Conservation (phyloP, 257 asterid species). For the Solanum arcanum region DNA sequence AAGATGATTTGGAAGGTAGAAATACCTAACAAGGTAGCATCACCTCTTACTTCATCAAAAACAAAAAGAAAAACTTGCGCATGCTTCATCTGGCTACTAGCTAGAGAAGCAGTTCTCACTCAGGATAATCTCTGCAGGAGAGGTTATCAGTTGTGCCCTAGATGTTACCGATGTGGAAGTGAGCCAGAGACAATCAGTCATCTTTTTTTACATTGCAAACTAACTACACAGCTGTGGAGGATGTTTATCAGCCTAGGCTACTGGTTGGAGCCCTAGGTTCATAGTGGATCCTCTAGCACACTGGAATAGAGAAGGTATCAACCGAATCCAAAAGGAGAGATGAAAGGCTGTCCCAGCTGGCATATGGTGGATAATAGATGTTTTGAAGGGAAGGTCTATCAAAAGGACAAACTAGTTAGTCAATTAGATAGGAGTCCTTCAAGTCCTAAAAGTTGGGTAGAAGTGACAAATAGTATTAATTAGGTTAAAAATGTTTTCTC, state of each 20-base stretch:
- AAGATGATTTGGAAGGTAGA: not conserved
- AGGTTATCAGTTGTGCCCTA: not conserved
- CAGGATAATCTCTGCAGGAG: not conserved
- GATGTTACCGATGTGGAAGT: not conserved
- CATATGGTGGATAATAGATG: not conserved
- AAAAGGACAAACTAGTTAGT: no score
- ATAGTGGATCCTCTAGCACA: not conserved
- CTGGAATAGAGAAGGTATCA: not conserved
- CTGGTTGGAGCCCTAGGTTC: not conserved
- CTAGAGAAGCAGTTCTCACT: not conserved
- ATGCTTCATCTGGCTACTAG: not conserved
- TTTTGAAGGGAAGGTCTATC: not conserved
- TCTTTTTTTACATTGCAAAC: not conserved
- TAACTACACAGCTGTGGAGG: not conserved
- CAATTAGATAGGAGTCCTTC: no score
- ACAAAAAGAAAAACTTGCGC: not conserved
- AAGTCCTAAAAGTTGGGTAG: no score
- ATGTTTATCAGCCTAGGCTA: not conserved
- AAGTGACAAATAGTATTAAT: no score
- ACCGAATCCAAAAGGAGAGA: not conserved
- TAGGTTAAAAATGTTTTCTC: no score
- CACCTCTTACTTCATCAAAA: not conserved
- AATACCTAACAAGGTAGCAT: not conserved
- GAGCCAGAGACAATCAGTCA: not conserved
- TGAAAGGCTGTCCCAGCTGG: not conserved